Base-by-base conservation (phyloP, 1,284 basidiomycete species). In the Flammula alnicola region DNA sequence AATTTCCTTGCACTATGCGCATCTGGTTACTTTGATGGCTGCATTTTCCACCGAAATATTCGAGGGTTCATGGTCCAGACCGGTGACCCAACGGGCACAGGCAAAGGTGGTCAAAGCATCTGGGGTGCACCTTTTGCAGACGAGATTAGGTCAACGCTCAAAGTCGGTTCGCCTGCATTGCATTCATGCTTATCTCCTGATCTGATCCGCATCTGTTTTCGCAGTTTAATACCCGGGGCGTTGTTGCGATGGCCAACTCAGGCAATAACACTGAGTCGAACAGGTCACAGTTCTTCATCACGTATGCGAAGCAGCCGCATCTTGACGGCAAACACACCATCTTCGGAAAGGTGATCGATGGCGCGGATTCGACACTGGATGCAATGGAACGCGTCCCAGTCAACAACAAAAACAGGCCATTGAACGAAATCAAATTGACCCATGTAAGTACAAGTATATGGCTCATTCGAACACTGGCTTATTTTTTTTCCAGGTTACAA, bases 181-280 rank as follows among this genome's bases (percentile, higher is more conserved):
- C 54, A 42, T 36, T 55, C 44, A 44, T 47, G 33, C 23, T 9
- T 26, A 25, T 17, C 31, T 52, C 49, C 33, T 48, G 9, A 31
- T 50, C 54, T 57, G 56, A 62, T 61, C 53, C 58, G 51, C 52
- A 41, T 26, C 25, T 33, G 29, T 20, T 44, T 45, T 17, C 20
- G 25, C 67, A 95, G 93, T 98, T 98, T 76, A 97, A 97, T 70
- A 77, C 84, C 46, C 84, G 95, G 56, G 95, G 95, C 14, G 81
- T 97, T 56, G 86, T 97, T n/a, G 95, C 95, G 19, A 97, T 98
- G 93, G 95, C 95, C 44, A 98, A 98, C 68, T 88, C 90, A 3
- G 95, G 95, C 0, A 88, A 89, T 17, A 91, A 96, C 68, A 87
- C 90, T 16, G 91, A 96, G 68, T 88, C 90, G 12, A 98, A 97